Evolutionary conservation across 768 basidiomycete species (phyloP), one percentile per base, ranked within the genome.

Genomic region (Suillus fuscotomentosus): DNA sequence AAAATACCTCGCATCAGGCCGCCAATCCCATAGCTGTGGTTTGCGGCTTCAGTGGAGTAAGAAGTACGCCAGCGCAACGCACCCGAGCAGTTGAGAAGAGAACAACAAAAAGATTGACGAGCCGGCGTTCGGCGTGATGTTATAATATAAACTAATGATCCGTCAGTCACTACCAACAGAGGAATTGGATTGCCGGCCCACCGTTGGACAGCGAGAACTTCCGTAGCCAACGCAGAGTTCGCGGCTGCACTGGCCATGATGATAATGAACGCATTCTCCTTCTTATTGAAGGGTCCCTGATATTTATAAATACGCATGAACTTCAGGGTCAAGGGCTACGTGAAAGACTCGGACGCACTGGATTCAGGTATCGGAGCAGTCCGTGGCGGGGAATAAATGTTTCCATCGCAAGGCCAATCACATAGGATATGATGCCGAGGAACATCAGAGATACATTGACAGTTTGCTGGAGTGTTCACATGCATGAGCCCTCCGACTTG

Each of bases 201-300:
- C 56, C 83, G 79, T 63, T 86, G 85, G 3, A 85, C 84, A 0
- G 84, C 82, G 51, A 86, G 72, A 7, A 86, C 79, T 56, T 86
- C 84, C 0, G 84, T 86, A 2, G 78, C 85, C 15, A 86, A 77
- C 4, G 85, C 84, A 0, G 82, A 79, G 53, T 81, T 84, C 20
- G 84, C 81, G 4, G 84, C 84, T 3, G 85, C 83, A 63, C 81
- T 80, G 24, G 85, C 69, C 85, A 86, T 86, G 63, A 86, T 84
- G 11, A 86, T 79, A 41, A 86, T 82, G 66, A 86, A 84, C 0
- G 84, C 83, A 70, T 84, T 83, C 69, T 87, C 85, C 63, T 86
- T 86, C 71, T 83, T 86, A 71, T 86, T 86, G 73, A 85, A 86
- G 3, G 85, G 82, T 31, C 82, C 79, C 84, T 85, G 22, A n/a